phyloP scores from a whole-genome alignment of 106 monocot genomes.

The Alisma plantagoaquatica region DNA sequence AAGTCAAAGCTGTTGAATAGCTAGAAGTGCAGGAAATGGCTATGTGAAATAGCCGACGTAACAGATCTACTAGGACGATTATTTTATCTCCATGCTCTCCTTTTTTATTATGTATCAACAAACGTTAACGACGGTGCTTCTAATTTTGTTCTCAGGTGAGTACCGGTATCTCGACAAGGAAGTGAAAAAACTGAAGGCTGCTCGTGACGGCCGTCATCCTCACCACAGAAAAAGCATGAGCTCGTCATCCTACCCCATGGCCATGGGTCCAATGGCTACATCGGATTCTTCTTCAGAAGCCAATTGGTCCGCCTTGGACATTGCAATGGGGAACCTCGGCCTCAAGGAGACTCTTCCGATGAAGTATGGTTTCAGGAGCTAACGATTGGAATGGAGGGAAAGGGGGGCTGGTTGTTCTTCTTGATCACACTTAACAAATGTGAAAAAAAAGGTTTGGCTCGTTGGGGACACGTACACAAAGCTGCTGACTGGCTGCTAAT shows the following conservation, averaged over 20 bases:
- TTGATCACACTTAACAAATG: too few relatives aligned
- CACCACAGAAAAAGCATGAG: conserved; percentile 62
- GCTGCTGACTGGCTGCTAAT: too few relatives aligned
- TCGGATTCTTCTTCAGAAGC: conserved; percentile 15
- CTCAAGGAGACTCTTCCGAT: too few relatives aligned
- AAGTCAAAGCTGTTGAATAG: too few relatives aligned
- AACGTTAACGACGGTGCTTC: too few relatives aligned
- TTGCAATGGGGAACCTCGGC: conserved; percentile 49
- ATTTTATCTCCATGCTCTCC: not conserved
- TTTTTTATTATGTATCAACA: not conserved
- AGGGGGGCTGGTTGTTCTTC: conserved; percentile 11
- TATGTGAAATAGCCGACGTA: too few relatives aligned
- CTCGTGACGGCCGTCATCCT: too few relatives aligned
- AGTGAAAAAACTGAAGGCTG: conserved; percentile 9
- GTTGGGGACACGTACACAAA: too few relatives aligned
- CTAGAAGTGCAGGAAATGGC: too few relatives aligned
- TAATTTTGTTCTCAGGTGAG: conserved; percentile 51
- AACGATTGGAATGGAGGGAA: conserved; percentile 50
- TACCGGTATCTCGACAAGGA: conserved; percentile 39
- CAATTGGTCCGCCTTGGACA: conserved; percentile 50
- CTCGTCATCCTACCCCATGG: conserved; percentile 26
- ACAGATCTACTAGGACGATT: not conserved
- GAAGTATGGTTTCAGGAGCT: too few relatives aligned
- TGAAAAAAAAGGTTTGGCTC: too few relatives aligned
- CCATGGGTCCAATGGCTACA: not conserved